A percentile compares a stretch with the other conserved stretches of the same genome.
Conservation (phyloP, 1,284 basidiomycete genomes). For the Heliocybe sulcata region DNA sequence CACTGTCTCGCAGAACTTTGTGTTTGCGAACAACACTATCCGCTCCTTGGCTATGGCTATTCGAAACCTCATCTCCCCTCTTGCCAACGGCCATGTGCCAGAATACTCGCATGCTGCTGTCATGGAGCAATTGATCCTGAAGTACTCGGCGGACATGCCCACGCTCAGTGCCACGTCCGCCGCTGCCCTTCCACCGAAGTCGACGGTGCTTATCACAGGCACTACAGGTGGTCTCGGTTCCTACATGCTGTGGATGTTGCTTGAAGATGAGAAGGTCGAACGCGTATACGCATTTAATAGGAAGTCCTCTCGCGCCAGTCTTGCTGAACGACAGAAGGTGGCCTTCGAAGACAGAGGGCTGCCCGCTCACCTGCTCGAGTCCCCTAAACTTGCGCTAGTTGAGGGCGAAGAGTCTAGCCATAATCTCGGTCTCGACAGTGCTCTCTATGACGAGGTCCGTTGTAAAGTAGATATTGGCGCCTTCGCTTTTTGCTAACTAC, state of each 20-base stretch:
- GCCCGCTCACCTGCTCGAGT: background rate
- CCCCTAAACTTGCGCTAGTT: background rate
- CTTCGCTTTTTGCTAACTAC: background rate
- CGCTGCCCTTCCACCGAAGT: background rate
- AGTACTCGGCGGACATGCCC: constrained; percentile 23
- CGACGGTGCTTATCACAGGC: constrained; percentile 2
- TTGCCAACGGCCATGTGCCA: constrained; percentile 5
- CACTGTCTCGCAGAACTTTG: background rate
- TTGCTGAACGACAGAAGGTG: background rate
- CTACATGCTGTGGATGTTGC: background rate
- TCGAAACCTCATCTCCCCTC: constrained; percentile 5
- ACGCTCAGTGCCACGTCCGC: background rate
- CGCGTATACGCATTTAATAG: constrained; percentile 3
- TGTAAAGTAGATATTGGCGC: background rate
- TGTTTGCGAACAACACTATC: constrained; percentile 1
- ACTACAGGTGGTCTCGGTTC: constrained; percentile 2
- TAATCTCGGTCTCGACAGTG: background rate
- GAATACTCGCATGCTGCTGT: constrained; percentile 9
- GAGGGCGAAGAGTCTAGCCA: background rate
- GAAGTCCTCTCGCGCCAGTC: no score
- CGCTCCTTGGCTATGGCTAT: background rate
- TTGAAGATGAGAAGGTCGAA: background rate
- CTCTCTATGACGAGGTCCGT: background rate
- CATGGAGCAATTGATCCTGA: constrained; percentile 21
- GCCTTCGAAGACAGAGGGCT: background rate